Base-by-base conservation (phyloP, 805 yeast genomes). In the Lachancea cidri region DNA sequence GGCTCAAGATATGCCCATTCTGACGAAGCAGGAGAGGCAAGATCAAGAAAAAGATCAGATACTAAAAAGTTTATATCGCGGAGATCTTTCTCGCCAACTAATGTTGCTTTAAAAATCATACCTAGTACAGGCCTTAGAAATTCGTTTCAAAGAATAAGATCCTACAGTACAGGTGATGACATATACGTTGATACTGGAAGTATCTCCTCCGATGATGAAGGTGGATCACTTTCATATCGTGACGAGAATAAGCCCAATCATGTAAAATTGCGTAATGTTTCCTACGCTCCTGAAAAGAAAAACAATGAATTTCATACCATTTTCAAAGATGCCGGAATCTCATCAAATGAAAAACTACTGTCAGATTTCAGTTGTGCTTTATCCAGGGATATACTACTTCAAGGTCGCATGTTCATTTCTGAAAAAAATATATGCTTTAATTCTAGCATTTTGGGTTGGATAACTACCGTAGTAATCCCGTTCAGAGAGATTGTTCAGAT, bases 381-480 rank as follows among this genome's bases (percentile, higher is more conserved):
- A 22, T 77, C 80, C 15, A 70, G 74, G 39, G 88, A 83, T 49
- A 78, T 83, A 30, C 60, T 83, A 24, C 68, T 80, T 14, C 89
- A 83, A 47, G 89, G 89, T 14, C 71, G 75, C 46, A 53, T 83
- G 54, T 82, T 76, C 57, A 59, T 83, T 5, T 70, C 79, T 32
- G 77, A 76, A 42, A 65, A 68, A 41, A 72, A 70, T 50, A 58
- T 83, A 14, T 73, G 81, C 50, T 83, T 83, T 60, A 77, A 79
- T 48, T 78, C 86, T 1, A 81, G 79, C 48, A 73, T 83, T 35
- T 65, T 82, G 42, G 87, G 87, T 0, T 73, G 81, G 71, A 79
- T 77, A 1, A 81, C 86, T 1, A 74, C 74, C 45, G 54, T 80
- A 15, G 55, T 71, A 3, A 71, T 83, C 4, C 78, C 85, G 2